Evolutionary conservation across 176 grass and related monocot species (phyloP).

Genomic region (Aegilops longissima): DNA sequence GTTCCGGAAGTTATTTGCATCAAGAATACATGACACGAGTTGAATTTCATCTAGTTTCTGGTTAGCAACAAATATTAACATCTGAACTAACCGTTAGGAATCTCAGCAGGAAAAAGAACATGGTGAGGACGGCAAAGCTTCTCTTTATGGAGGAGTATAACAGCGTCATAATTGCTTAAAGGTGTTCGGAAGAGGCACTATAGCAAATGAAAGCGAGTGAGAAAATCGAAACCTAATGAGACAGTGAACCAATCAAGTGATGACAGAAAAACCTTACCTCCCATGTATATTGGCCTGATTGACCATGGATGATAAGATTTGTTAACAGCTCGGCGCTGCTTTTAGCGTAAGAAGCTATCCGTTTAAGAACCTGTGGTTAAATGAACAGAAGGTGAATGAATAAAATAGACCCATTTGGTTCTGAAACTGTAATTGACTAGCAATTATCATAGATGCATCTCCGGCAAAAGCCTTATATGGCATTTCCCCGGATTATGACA

Average conservation of each 20-base stretch:
- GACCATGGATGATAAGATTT: slow-evolving; percentile 63
- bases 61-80: background rate
- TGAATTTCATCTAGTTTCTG: background rate
- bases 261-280: slow-evolving; percentile 55
- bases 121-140: slow-evolving; percentile 67
- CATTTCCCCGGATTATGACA: background rate
- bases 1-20: slow-evolving; percentile 19
- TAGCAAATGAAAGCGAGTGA: slow-evolving; percentile 24
- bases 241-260: slow-evolving; percentile 3
- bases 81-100: slow-evolving; percentile 53
- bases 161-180: slow-evolving; percentile 93
- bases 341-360: slow-evolving; percentile 76
- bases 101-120: slow-evolving; percentile 74
- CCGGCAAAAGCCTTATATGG: background rate
- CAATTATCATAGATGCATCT: slow-evolving; percentile 10
- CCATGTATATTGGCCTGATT: slow-evolving; percentile 72
- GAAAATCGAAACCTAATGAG: slow-evolving; percentile 11
- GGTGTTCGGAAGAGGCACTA: slow-evolving; percentile 80
- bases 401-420: slow-evolving; percentile 13
- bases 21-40: slow-evolving; percentile 11
- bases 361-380: slow-evolving; percentile 68
- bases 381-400: slow-evolving; percentile 11
- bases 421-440: background rate
- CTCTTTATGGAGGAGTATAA: slow-evolving; percentile 75
- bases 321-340: slow-evolving; percentile 84